Conservation (phyloP, 1,284 basidiomycete species). For the Erythrobasidium hasegawianum region DNA sequence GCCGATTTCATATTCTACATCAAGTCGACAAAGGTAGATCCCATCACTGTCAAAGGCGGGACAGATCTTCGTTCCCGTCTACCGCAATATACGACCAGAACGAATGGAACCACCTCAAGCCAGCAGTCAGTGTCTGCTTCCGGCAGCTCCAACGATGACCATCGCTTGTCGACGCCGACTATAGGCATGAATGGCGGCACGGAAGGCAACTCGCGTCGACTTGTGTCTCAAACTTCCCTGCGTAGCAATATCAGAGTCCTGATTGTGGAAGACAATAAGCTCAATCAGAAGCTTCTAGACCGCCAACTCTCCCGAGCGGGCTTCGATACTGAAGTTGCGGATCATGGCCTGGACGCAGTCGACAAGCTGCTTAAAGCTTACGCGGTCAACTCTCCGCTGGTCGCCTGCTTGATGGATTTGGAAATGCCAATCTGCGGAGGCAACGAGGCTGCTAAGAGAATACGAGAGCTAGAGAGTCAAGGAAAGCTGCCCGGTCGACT, state of each 20-base stretch:
- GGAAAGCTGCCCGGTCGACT: conserved; percentile 24
- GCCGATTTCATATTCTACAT: conserved; percentile 50
- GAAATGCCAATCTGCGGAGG: conserved; percentile 41
- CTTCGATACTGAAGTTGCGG: conserved; percentile 49
- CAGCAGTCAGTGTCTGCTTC: too few species aligned
- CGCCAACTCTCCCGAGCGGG: conserved; percentile 51
- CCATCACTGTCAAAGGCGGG: conserved; percentile 7
- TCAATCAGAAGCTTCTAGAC: conserved; percentile 51
- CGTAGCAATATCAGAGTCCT: conserved; percentile 45
- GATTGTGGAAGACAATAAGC: conserved; percentile 51
- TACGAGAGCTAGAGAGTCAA: conserved; percentile 32
- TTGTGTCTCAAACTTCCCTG: neutral
- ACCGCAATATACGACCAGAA: too few species aligned
- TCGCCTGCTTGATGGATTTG: conserved; percentile 35
- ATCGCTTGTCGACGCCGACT: too few species aligned
- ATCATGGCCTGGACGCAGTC: conserved; percentile 52
- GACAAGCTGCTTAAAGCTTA: conserved; percentile 45
- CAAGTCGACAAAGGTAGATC: conserved; percentile 40
- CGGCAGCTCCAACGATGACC: too few species aligned
- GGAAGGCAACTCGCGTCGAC: neutral
- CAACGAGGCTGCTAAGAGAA: conserved; percentile 34
- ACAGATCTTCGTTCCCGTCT: neutral
- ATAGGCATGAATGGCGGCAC: conserved; percentile 11
- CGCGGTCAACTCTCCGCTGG: conserved; percentile 8
- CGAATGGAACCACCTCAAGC: too few species aligned